Evolutionary conservation across 345 rosid species (phyloP).

Genomic region (Eucalyptus sideroxylon): DNA sequence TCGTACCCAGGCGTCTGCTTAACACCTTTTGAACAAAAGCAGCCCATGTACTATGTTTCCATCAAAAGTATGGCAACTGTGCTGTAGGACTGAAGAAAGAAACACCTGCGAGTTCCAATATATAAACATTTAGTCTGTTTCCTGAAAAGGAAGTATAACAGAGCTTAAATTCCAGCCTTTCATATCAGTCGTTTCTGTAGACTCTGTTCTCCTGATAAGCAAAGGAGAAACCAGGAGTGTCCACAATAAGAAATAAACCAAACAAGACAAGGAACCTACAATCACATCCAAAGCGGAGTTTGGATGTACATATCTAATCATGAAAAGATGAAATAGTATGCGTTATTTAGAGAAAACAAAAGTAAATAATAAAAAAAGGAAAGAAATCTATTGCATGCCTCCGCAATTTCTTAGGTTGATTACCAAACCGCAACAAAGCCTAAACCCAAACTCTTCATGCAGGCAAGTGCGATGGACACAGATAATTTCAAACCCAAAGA

Average conservation of each 20-base stretch:
- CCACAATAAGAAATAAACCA: not conserved
- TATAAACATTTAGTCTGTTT: not conserved
- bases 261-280: not conserved
- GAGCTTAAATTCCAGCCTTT: not conserved
- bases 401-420: not conserved
- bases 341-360: not conserved
- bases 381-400: not conserved
- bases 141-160: not conserved
- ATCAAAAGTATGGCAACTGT: conserved; percentile 5
- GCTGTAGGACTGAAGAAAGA: not conserved
- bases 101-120: not conserved
- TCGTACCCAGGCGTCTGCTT: conserved; percentile 40
- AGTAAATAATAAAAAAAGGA: not conserved
- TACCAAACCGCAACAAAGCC: not conserved
- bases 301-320: not conserved
- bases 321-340: not conserved
- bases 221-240: not conserved
- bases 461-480: not conserved
- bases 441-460: not conserved
- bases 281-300: not conserved
- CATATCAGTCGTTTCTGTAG: not conserved
- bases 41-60: conserved; percentile 29
- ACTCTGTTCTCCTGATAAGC: not conserved
- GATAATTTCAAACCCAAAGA: not conserved
- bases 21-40: conserved; percentile 19